Evolutionary conservation across 768 basidiomycete species (phyloP).

Genomic region (Mycena indigotica): DNA sequence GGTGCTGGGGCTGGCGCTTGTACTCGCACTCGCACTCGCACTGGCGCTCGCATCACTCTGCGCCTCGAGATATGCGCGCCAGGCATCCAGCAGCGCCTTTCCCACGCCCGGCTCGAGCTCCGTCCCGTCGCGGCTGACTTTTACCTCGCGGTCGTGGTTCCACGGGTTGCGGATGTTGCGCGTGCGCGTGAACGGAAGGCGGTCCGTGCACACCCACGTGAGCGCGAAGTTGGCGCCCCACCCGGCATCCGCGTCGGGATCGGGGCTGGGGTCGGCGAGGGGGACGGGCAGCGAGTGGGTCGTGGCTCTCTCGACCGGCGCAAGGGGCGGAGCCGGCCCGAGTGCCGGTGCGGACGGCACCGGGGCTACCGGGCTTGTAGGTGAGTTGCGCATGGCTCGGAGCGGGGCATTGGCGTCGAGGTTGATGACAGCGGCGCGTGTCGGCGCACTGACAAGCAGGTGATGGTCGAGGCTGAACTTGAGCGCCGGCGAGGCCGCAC

Average conservation of each 20-base stretch:
- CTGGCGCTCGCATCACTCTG: slow-evolving; percentile 2
- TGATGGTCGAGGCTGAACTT: slow-evolving; percentile 37
- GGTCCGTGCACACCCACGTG: slow-evolving; percentile 76
- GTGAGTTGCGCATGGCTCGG: slow-evolving; percentile 13
- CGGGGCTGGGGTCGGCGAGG: not conserved
- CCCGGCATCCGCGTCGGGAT: slow-evolving; percentile 22
- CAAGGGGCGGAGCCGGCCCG: not conserved
- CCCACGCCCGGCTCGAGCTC: slow-evolving; percentile 85
- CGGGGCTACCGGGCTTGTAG: not conserved
- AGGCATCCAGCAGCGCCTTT: slow-evolving; percentile 67
- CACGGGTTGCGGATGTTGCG: slow-evolving; percentile 87
- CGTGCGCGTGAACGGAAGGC: slow-evolving; percentile 74
- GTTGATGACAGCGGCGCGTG: slow-evolving; percentile 24
- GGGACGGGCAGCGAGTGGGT: not conserved
- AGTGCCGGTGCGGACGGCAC: not conserved
- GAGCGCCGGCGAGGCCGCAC: slow-evolving; percentile 25
- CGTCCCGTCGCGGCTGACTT: slow-evolving; percentile 87
- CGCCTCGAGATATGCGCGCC: slow-evolving; percentile 45
- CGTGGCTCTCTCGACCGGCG: slow-evolving; percentile 14
- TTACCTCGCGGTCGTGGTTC: slow-evolving; percentile 84
- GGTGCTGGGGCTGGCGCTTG: not conserved
- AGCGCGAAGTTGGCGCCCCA: slow-evolving; percentile 85
- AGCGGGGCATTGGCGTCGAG: slow-evolving; percentile 36
- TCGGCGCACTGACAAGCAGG: not conserved
- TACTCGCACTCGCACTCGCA: not conserved